Percentiles rank a stretch among this genome's conserved stretches.
These are phyloP conservation scores for Zymoseptoria pseudotritici DNA, from an alignment of 2,329 filamentous ascomycete species.

Conservation along the genomic window DNA sequence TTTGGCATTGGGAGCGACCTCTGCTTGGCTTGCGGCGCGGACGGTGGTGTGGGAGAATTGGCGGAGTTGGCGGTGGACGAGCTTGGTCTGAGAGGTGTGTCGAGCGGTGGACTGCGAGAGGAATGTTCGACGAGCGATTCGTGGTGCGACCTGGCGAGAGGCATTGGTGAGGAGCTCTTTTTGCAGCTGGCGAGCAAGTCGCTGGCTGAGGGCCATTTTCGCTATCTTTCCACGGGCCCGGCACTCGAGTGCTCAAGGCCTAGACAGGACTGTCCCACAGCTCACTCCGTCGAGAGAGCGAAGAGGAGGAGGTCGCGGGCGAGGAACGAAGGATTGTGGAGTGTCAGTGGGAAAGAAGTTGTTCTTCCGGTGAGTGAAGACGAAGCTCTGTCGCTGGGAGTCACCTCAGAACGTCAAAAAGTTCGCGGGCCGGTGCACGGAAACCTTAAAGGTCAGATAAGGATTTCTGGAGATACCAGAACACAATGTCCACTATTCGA, in stretches of 20 bases:
- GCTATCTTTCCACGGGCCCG: background rate
- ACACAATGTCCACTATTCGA: background rate
- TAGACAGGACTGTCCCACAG: background rate
- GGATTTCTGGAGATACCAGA: background rate
- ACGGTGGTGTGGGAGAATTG: conserved; percentile 22
- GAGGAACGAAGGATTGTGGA: background rate
- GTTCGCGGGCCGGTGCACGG: background rate
- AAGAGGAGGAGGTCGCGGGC: background rate
- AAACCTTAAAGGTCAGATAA: background rate
- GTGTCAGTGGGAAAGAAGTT: background rate
- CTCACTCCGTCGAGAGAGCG: background rate
- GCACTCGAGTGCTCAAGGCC: background rate
- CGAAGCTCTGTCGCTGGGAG: background rate
- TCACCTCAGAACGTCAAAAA: background rate
- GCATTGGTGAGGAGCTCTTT: conserved; percentile 22
- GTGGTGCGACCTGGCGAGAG: conserved; percentile 16
- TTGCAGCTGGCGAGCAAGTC: conserved; percentile 26
- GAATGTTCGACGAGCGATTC: conserved; percentile 24
- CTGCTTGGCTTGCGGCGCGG: conserved; percentile 34
- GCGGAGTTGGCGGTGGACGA: conserved; percentile 16
- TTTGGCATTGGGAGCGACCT: conserved; percentile 71
- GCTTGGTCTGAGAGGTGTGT: conserved; percentile 11
- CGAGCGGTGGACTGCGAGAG: conserved; percentile 16
- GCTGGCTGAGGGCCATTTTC: conserved; percentile 29
- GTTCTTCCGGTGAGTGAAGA: background rate